These are phyloP conservation scores for Cucumis cinereus DNA, from an alignment of 306 rosid genomes.

Conservation along the genomic window DNA sequence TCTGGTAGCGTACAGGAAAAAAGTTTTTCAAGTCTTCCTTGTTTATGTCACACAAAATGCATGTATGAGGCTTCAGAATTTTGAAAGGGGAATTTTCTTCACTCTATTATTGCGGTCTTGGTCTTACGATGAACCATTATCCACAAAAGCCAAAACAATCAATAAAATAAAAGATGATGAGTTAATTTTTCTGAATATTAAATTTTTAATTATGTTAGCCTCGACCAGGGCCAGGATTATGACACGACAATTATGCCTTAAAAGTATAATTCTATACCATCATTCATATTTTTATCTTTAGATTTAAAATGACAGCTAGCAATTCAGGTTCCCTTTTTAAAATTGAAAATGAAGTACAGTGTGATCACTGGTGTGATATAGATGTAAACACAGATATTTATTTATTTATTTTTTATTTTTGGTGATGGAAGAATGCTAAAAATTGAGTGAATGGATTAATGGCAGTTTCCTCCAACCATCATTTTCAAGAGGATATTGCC, in stretches of 20 bases:
- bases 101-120: background rate
- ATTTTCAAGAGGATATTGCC: background rate
- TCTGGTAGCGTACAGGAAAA: background rate
- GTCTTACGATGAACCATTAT: background rate
- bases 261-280: background rate
- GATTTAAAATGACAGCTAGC: background rate
- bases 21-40: background rate
- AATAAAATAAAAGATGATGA: background rate
- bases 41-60: background rate
- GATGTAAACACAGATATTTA: background rate
- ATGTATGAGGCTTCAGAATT: background rate
- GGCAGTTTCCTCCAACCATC: background rate
- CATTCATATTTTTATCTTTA: background rate
- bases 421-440: background rate
- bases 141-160: background rate
- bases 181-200: background rate
- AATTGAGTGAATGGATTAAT: background rate
- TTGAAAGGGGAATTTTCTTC: background rate
- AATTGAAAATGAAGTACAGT: background rate
- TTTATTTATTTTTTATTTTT: background rate
- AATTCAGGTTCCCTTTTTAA: too few species aligned
- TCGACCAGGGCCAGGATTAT: background rate
- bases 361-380: background rate
- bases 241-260: background rate
- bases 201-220: background rate